Conservation (phyloP, 768 basidiomycete genomes). For the Kwoniella pini region DNA sequence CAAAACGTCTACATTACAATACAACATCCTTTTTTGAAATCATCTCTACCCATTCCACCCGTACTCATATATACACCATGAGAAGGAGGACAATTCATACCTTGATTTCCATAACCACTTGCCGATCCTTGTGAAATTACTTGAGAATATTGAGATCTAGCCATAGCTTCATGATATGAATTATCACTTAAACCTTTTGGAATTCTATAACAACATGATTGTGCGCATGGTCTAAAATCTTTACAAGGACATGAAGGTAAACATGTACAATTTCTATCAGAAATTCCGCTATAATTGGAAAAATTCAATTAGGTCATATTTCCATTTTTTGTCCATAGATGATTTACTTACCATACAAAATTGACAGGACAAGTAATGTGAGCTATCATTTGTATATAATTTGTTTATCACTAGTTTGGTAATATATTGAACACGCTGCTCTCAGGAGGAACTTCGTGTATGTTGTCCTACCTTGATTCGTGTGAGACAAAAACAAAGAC, state of each 20-base stretch:
- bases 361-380: too few species aligned
- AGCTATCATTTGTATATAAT: too few species aligned
- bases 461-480: too few species aligned
- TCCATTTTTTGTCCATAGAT: too few species aligned
- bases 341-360: too few species aligned
- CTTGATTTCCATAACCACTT: background rate
- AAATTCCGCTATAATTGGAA: background rate
- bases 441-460: too few species aligned
- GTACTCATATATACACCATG: background rate
- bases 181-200: conserved; percentile 8
- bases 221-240: background rate
- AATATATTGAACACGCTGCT: too few species aligned
- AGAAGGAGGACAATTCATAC: background rate
- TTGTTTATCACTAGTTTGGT: too few species aligned
- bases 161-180: conserved; percentile 9
- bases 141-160: too few species aligned
- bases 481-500: too few species aligned
- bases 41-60: background rate
- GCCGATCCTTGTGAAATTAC: too few species aligned
- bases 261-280: conserved; percentile 3
- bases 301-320: too few species aligned
- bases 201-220: conserved; percentile 8
- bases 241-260: conserved; percentile 10
- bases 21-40: conserved; percentile 1
- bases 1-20: background rate